Conservation (phyloP, 2,329 filamentous ascomycete genomes). For the Pestalotiopsis fici region DNA sequence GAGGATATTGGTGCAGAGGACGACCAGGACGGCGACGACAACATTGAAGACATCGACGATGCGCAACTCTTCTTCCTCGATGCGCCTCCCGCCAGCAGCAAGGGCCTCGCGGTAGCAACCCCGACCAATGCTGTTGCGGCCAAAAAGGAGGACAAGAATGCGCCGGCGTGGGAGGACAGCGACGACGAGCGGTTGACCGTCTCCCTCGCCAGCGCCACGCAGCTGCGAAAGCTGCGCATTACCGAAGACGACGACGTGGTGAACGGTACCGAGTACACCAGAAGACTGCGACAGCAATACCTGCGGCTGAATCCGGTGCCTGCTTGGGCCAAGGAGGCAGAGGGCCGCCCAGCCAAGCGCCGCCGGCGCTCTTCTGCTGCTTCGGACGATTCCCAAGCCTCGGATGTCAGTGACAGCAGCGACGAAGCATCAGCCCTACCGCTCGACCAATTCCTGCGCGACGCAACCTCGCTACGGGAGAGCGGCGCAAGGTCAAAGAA, state of each 20-base stretch:
- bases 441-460: slow-evolving; percentile 77
- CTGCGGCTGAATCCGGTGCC: slow-evolving; percentile 60
- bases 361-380: slow-evolving; percentile 52
- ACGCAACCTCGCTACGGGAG: slow-evolving; percentile 67
- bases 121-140: slow-evolving; percentile 22
- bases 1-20: slow-evolving; percentile 35
- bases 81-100: slow-evolving; percentile 42
- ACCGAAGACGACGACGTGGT: slow-evolving; percentile 85
- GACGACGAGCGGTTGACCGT: slow-evolving; percentile 88
- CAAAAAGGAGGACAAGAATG: slow-evolving; percentile 29
- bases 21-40: slow-evolving; percentile 43
- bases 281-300: slow-evolving; percentile 78
- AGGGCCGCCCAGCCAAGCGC: slow-evolving; percentile 51
- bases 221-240: slow-evolving; percentile 79
- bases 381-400: slow-evolving; percentile 31
- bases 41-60: slow-evolving; percentile 70
- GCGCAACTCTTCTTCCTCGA: slow-evolving; percentile 86
- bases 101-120: slow-evolving; percentile 23
- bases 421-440: slow-evolving; percentile 71
- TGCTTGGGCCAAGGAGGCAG: slow-evolving; percentile 57
- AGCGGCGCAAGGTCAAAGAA: slow-evolving; percentile 62
- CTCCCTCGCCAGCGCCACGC: slow-evolving; percentile 74
- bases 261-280: slow-evolving; percentile 81
- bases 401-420: slow-evolving; percentile 21
- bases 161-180: slow-evolving; percentile 86